These are phyloP conservation scores for Nakaseomyces sp. DNA, from an alignment of 1,139 yeast species.

Conservation along the genomic window DNA sequence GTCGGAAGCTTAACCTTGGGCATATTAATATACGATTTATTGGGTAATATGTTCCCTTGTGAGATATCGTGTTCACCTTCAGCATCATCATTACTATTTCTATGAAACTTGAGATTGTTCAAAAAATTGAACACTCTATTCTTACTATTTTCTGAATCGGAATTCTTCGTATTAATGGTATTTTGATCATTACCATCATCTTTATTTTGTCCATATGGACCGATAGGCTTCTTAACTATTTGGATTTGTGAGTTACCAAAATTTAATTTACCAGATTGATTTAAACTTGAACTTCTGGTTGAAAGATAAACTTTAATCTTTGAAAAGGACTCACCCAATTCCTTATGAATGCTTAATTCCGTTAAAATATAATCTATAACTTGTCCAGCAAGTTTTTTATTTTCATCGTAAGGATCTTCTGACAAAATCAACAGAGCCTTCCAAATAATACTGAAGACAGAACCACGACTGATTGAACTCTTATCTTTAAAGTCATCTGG, in stretches of 20 bases:
- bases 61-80: constrained; percentile 10
- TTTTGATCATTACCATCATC: neutral
- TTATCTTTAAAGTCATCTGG: constrained; percentile 22
- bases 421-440: constrained; percentile 69
- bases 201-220: constrained; percentile 8
- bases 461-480: constrained; percentile 55
- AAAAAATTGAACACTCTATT: constrained; percentile 12
- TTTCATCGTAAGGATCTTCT: constrained; percentile 86
- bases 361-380: constrained; percentile 68
- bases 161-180: neutral
- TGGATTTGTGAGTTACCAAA: constrained; percentile 15
- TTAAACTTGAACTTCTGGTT: constrained; percentile 34
- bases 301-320: constrained; percentile 59
- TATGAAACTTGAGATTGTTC: constrained; percentile 17
- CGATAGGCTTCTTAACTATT: constrained; percentile 12
- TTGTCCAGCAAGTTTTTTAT: constrained; percentile 61
- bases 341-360: constrained; percentile 54
- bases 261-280: constrained; percentile 11
- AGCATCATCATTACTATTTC: constrained; percentile 11
- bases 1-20: constrained; percentile 31
- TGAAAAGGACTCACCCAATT: constrained; percentile 51
- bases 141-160: constrained; percentile 1
- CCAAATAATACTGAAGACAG: constrained; percentile 85
- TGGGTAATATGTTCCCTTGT: neutral
- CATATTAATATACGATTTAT: neutral